phyloP scores from a whole-genome alignment of 2,329 filamentous ascomycete genomes.

The Myriosclerotinia scirpicola region DNA sequence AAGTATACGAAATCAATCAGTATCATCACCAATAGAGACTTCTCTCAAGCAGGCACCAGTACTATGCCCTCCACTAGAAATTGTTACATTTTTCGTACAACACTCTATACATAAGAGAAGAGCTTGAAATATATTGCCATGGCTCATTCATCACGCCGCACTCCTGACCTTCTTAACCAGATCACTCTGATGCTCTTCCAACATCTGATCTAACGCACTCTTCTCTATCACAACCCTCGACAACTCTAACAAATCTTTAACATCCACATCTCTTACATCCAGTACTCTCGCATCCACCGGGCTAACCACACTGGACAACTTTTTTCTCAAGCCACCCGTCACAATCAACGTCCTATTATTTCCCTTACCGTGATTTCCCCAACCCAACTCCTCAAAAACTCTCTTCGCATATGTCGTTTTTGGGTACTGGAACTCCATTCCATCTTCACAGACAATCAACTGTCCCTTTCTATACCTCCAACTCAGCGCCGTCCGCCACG shows the following conservation, averaged over 20 bases:
- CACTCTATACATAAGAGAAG: constrained; percentile 16
- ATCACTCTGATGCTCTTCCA: constrained; percentile 71
- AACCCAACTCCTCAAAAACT: constrained; percentile 68
- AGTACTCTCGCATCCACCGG: constrained; percentile 68
- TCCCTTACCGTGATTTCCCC: constrained; percentile 52
- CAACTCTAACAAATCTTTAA: constrained; percentile 88
- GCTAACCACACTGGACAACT: constrained; percentile 64
- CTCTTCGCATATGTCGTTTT: constrained; percentile 60
- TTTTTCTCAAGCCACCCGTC: constrained; percentile 59
- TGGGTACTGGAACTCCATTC: constrained; percentile 61
- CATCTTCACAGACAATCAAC: constrained; percentile 79
- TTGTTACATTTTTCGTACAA: constrained; percentile 21
- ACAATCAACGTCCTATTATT: constrained; percentile 75
- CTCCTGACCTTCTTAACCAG: constrained; percentile 42
- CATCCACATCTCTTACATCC: constrained; percentile 78
- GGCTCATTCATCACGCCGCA: constrained; percentile 30
- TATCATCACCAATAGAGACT: background rate
- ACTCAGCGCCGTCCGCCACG: constrained; percentile 90
- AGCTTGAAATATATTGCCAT: constrained; percentile 11
- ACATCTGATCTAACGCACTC: constrained; percentile 71
- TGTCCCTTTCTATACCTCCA: constrained; percentile 88
- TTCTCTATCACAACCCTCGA: constrained; percentile 86
- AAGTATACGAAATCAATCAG: background rate
- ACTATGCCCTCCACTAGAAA: constrained; percentile 7
- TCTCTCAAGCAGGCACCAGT: background rate